Percentiles rank a stretch among this genome's conserved stretches.
Conservation (phyloP, 495 filamentous ascomycete genomes). For the Neurospora africana region DNA sequence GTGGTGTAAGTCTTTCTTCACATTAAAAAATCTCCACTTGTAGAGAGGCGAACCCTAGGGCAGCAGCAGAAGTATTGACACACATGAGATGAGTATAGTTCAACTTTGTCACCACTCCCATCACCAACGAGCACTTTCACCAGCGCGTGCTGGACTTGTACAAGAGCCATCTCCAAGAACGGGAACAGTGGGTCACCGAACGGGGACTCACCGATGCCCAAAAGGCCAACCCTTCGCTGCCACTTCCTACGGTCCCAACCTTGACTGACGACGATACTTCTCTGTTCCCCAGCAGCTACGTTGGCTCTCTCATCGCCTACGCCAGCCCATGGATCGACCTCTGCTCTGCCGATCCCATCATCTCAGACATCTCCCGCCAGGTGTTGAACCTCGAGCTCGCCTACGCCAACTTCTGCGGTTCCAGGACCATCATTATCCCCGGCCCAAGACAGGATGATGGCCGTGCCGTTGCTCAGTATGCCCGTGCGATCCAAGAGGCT, state of each 20-base stretch:
- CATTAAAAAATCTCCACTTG: not conserved
- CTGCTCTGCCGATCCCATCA: conserved; percentile 67
- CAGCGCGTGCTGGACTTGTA: conserved; percentile 57
- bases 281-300: conserved; percentile 59
- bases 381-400: conserved; percentile 82
- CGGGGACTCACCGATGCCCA: conserved; percentile 10
- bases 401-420: conserved; percentile 90
- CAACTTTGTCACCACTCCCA: conserved; percentile 81
- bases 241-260: conserved; percentile 52
- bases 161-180: conserved; percentile 40
- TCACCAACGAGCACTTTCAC: conserved; percentile 78
- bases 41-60: not conserved
- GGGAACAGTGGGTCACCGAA: conserved; percentile 15
- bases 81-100: conserved; percentile 46
- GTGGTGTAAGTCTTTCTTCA: conserved; percentile 37
- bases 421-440: conserved; percentile 69
- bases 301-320: conserved; percentile 60
- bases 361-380: conserved; percentile 75
- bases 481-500: conserved; percentile 72
- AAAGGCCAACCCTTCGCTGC: conserved; percentile 20
- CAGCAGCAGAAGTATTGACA: conserved; percentile 2
- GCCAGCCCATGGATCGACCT: conserved; percentile 86
- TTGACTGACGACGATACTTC: conserved; percentile 63
- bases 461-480: conserved; percentile 55
- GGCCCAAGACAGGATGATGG: conserved; percentile 50